A percentile compares a stretch with the other conserved stretches of the same genome.
phyloP scores from a whole-genome alignment of 495 filamentous ascomycete genomes.

The Penicillium angulare region DNA sequence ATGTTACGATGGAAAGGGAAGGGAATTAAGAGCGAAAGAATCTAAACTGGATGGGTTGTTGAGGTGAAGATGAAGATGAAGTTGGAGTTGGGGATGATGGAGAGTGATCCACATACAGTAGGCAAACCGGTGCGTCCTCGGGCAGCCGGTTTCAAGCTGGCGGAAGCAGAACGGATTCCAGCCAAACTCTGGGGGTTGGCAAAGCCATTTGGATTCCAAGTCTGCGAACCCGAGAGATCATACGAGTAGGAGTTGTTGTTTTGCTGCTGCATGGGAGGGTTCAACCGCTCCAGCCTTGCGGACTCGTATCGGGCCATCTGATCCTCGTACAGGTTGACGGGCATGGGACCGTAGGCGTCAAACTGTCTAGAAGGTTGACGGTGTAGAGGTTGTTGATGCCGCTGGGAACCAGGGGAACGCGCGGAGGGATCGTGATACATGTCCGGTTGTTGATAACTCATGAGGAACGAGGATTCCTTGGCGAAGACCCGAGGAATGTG shows the following conservation, averaged over 20 bases:
- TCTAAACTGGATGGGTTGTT: too few relatives aligned
- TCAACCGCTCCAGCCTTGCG: slow-evolving; percentile 59
- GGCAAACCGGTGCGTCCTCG: slow-evolving; percentile 57
- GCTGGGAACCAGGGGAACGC: slow-evolving; percentile 60
- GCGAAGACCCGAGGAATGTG: slow-evolving; percentile 39
- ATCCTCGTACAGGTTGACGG: slow-evolving; percentile 64
- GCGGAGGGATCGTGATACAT: slow-evolving; percentile 62
- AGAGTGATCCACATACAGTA: slow-evolving; percentile 44
- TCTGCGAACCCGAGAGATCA: slow-evolving; percentile 61
- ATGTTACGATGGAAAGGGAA: neutral
- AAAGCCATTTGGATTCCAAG: slow-evolving; percentile 62
- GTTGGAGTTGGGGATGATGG: too few relatives aligned
- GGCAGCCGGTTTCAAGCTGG: slow-evolving; percentile 55
- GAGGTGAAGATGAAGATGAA: too few relatives aligned
- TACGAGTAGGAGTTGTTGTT: slow-evolving; percentile 55
- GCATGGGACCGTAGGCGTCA: slow-evolving; percentile 61
- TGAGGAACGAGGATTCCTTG: slow-evolving; percentile 36
- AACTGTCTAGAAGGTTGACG: slow-evolving; percentile 68
- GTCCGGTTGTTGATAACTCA: slow-evolving; percentile 60
- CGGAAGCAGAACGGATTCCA: slow-evolving; percentile 53
- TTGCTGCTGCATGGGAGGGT: slow-evolving; percentile 51
- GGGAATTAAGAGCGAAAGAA: neutral
- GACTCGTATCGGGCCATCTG: slow-evolving; percentile 59
- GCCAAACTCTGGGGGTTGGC: slow-evolving; percentile 51
- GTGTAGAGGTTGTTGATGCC: slow-evolving; percentile 64